Base-by-base conservation (phyloP, 2,329 filamentous ascomycete species). In the Chrysoporthe puriensis region DNA sequence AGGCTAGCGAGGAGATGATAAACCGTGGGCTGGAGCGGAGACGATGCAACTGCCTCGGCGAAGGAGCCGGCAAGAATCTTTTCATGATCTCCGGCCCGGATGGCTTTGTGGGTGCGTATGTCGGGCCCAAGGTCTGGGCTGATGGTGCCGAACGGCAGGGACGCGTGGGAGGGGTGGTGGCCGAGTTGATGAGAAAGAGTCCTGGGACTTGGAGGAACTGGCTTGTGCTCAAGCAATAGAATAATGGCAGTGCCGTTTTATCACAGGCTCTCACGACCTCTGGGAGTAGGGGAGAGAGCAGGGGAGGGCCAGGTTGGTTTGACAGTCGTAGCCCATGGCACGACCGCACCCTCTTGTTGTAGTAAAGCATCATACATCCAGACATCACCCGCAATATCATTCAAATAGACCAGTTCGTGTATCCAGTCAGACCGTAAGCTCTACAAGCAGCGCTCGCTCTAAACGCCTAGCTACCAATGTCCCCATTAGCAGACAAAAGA, bases 41-140 rank as follows among this genome's bases (percentile, higher is more conserved):
- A 70, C 66, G 70, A 5, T 79, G 77, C 69, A 70, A 70, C 1
- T 59, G 71, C 36, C 14, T 32, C 11, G 66, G 64, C 0, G 59
- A 71, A 13, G 73, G 73, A 13, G 73, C 79, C 1, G 84, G 86
- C 0, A 86, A 85, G 70, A 89, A 89, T 69, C 77, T 97, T 26
- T 82, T 97, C n/a, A 83, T 97, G 66, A 87, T 98, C 1, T 97
- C 94, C 0, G 96, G 96, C 0, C 95, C 96, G 0, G 93, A 97
- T 64, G 95, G 96, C 0, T 98, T 98, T 79, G 85, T 98, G 50
- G 85, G 87, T 56, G 86, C 91, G 71, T 92, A 91, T 79, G 93
- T 93, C 2, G 95, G 96, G 1, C 83, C 89, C 11, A 97, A 97
- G 79, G 79, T 87, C 3, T 96, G 93, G 91, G 81, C 84, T 13